phyloP scores from a whole-genome alignment of 2,329 filamentous ascomycete species.

The Didymella pinodella region DNA sequence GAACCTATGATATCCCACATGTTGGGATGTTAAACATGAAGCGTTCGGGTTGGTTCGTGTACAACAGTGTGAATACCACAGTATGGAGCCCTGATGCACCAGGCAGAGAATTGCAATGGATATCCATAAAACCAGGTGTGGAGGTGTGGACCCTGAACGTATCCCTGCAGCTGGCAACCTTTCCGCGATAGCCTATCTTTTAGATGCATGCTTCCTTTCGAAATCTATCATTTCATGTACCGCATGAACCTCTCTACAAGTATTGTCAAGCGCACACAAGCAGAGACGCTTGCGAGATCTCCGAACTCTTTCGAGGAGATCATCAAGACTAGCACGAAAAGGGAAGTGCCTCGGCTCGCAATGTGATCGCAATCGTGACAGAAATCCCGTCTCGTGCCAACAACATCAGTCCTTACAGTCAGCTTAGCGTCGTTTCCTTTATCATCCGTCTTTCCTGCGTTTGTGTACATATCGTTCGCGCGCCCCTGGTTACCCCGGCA shows the following conservation, averaged over 20 bases:
- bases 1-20: no score
- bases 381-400: background rate
- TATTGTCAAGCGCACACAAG: background rate
- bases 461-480: background rate
- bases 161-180: background rate
- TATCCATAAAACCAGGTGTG: no score
- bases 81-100: no score
- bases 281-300: slow-evolving; percentile 12
- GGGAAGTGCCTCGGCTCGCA: slow-evolving; percentile 13
- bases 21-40: no score
- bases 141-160: background rate
- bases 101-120: no score
- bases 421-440: slow-evolving; percentile 5
- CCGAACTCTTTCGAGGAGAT: background rate
- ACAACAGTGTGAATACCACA: no score
- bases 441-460: background rate
- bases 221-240: background rate
- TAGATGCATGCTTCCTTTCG: background rate
- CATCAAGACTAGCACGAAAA: background rate
- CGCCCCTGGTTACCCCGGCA: background rate
- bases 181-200: background rate
- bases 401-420: slow-evolving; percentile 1
- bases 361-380: slow-evolving; percentile 3
- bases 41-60: no score
- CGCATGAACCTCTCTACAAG: background rate